Evolutionary conservation across 108 stramenopile genomes (phyloP).

Genomic region (Cyclotella cryptica): DNA sequence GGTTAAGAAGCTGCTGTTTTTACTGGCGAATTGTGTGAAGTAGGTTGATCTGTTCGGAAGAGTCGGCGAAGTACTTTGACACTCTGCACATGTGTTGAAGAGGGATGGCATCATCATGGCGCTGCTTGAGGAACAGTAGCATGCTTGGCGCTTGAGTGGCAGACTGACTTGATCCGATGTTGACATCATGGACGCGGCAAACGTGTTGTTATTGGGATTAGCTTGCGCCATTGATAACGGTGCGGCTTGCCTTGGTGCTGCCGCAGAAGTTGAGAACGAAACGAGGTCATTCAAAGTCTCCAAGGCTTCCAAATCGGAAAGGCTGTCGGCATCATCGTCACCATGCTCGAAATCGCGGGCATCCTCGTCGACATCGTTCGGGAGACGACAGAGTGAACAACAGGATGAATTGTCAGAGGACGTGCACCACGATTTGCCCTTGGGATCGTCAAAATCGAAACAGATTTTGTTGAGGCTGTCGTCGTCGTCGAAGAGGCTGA

Average conservation of each 20-base stretch:
- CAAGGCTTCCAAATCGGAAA: background rate
- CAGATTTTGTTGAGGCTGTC: constrained; percentile 1
- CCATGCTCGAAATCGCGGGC: background rate
- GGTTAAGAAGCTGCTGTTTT: constrained; percentile 5
- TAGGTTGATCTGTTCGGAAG: background rate
- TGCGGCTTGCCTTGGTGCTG: background rate
- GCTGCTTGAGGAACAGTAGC: background rate
- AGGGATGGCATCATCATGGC: background rate
- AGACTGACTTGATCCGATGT: background rate
- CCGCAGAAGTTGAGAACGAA: background rate
- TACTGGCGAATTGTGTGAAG: background rate
- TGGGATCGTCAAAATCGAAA: constrained; percentile 7
- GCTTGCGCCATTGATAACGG: background rate
- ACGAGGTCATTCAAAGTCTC: background rate
- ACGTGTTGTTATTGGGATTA: background rate
- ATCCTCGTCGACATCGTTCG: background rate
- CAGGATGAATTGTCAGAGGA: constrained; percentile 20
- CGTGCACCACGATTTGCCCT: constrained; percentile 13
- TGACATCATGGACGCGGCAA: constrained; percentile 7
- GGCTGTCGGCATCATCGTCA: background rate
- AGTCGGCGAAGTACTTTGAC: background rate
- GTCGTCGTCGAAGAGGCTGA: background rate
- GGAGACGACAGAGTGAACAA: constrained; percentile 27
- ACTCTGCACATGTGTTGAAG: background rate
- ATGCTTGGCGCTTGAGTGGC: background rate